Conservation (phyloP, 202 grass and related monocot genomes). For the Zizania palustris region DNA sequence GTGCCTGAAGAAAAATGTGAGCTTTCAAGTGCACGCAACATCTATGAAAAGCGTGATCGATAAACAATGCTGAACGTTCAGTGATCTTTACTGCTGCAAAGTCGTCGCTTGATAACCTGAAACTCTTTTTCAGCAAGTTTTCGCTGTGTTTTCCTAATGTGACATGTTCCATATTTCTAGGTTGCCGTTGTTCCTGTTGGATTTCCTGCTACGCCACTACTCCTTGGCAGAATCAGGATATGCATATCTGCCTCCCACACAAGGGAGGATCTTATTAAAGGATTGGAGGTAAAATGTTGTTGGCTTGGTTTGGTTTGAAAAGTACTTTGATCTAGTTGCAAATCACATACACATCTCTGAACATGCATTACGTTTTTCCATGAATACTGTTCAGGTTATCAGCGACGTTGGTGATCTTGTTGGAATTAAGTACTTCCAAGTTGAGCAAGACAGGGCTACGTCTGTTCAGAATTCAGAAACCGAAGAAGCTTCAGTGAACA, state of each 20-base stretch:
- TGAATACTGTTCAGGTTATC: constrained; percentile 66
- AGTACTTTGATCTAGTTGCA: constrained; percentile 17
- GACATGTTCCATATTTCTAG: constrained; percentile 49
- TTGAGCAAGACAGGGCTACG: constrained; percentile 62
- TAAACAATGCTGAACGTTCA: background rate
- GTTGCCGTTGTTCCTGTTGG: constrained; percentile 92
- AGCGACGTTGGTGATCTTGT: constrained; percentile 96
- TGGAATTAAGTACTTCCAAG: constrained; percentile 91
- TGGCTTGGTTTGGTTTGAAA: constrained; percentile 31
- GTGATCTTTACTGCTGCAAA: constrained; percentile 7
- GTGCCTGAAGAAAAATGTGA: constrained; percentile 84
- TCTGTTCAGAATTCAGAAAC: constrained; percentile 49
- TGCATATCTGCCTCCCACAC: constrained; percentile 91
- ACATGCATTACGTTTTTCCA: constrained; percentile 1
- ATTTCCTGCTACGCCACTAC: constrained; percentile 91
- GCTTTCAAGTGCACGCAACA: constrained; percentile 26
- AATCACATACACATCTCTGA: background rate
- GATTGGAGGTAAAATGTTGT: constrained; percentile 65
- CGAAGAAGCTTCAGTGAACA: constrained; percentile 74
- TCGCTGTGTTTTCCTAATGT: constrained; percentile 24
- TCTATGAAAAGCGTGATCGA: background rate
- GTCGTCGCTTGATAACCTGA: background rate
- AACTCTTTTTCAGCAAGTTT: background rate
- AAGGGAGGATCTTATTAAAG: constrained; percentile 89
- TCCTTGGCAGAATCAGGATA: constrained; percentile 90